Percentiles rank a stretch among this genome's conserved stretches.
Conservation (phyloP, 176 grass and related monocot genomes). For the Lolium rigidum region DNA sequence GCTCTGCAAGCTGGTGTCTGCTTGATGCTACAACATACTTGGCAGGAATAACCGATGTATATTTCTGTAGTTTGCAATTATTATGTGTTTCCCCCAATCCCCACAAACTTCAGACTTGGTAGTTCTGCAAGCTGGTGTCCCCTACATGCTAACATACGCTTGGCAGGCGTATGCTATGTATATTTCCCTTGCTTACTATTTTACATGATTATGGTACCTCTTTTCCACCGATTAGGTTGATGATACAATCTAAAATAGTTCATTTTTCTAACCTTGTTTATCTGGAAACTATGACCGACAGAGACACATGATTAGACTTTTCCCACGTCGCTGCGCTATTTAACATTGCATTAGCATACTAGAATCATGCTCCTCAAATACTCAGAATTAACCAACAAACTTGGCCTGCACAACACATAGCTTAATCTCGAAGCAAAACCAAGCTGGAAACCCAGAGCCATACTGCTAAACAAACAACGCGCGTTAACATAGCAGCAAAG, state of each 20-base stretch:
- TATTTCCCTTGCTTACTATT: background rate
- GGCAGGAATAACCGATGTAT: no score
- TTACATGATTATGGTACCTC: conserved; percentile 12
- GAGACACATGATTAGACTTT: background rate
- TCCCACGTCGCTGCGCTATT: background rate
- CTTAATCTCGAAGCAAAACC: conserved; percentile 28
- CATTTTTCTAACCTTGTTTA: background rate
- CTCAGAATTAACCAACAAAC: background rate
- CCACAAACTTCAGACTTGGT: background rate
- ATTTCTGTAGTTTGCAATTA: no score
- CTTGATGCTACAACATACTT: no score
- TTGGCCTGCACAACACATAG: background rate
- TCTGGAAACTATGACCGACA: background rate
- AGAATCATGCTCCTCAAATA: background rate
- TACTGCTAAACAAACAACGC: background rate
- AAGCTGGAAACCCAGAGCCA: conserved; percentile 14
- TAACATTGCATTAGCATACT: conserved; percentile 3
- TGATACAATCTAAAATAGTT: background rate
- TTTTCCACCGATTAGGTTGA: background rate
- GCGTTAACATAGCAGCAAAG: background rate
- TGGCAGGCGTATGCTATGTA: background rate
- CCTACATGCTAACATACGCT: background rate
- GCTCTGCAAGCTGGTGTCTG: no score
- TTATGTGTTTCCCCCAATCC: background rate
- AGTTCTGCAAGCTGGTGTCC: conserved; percentile 23